phyloP scores from a whole-genome alignment of 2,329 filamentous ascomycete genomes.

The Colletotrichum lentis region DNA sequence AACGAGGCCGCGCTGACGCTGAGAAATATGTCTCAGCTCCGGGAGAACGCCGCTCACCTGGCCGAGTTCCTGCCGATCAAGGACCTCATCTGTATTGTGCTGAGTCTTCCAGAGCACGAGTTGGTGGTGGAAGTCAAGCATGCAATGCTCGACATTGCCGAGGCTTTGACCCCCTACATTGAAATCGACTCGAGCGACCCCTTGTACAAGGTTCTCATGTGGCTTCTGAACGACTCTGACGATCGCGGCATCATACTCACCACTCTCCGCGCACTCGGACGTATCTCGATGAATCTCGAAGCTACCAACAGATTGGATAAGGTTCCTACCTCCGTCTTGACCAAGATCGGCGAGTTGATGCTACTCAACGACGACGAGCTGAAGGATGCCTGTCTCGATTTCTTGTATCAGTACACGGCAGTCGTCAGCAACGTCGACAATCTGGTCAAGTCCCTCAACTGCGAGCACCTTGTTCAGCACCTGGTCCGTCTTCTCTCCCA shows the following conservation, averaged over 20 bases:
- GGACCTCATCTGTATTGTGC: slow-evolving; percentile 82
- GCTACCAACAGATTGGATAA: slow-evolving; percentile 78
- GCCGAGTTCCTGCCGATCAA: slow-evolving; percentile 75
- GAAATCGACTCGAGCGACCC: slow-evolving; percentile 75
- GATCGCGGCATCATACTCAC: slow-evolving; percentile 87
- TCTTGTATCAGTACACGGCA: slow-evolving; percentile 94
- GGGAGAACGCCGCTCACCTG: slow-evolving; percentile 86
- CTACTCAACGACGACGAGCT: slow-evolving; percentile 90
- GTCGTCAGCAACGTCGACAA: slow-evolving; percentile 83
- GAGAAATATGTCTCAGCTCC: slow-evolving; percentile 94
- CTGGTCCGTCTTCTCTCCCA: slow-evolving; percentile 82
- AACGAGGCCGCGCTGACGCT: slow-evolving; percentile 89
- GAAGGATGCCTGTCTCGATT: slow-evolving; percentile 86
- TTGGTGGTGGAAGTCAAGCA: slow-evolving; percentile 85
- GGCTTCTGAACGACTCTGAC: slow-evolving; percentile 65
- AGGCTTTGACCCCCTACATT: slow-evolving; percentile 87
- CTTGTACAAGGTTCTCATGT: slow-evolving; percentile 78
- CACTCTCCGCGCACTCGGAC: slow-evolving; percentile 79
- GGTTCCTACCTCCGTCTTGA: slow-evolving; percentile 71
- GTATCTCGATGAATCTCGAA: slow-evolving; percentile 87
- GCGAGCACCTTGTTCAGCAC: slow-evolving; percentile 76
- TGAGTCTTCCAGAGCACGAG: slow-evolving; percentile 78
- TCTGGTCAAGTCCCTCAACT: slow-evolving; percentile 68
- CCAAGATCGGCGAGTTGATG: slow-evolving; percentile 76
- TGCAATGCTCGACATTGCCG: slow-evolving; percentile 88